Percentiles rank a stretch among this genome's conserved stretches.
Conservation (phyloP, 75 land plant genomes). For the Sequoia sempervirens region DNA sequence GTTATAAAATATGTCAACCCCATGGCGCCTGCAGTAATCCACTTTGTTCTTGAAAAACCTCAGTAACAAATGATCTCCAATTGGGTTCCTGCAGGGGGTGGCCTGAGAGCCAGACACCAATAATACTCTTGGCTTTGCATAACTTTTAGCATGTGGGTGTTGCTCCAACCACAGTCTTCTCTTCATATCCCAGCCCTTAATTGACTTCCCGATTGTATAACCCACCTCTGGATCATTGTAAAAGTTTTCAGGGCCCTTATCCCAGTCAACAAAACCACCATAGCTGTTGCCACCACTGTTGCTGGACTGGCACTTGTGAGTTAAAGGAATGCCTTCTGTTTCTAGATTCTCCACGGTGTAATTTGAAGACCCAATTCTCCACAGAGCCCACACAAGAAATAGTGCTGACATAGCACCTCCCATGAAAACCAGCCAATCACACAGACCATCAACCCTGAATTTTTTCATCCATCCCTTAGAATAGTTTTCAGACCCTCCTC, state of each 20-base stretch:
- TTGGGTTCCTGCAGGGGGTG: conserved; percentile 52
- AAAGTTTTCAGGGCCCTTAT: conserved; percentile 24
- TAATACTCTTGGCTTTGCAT: conserved; percentile 32
- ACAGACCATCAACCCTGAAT: neutral
- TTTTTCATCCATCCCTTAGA: neutral
- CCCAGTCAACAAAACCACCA: neutral
- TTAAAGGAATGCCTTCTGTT: no score
- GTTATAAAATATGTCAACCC: conserved; percentile 78
- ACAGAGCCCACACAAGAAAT: conserved; percentile 32
- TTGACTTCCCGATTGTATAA: conserved; percentile 28
- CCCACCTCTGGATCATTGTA: conserved; percentile 45
- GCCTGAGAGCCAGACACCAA: conserved; percentile 78
- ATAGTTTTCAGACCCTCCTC: neutral
- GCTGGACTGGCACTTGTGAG: neutral
- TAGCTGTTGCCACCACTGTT: neutral
- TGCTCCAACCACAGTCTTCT: conserved; percentile 45
- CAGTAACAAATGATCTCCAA: conserved; percentile 77
- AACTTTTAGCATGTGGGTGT: conserved; percentile 39
- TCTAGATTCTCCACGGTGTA: neutral
- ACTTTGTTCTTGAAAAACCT: conserved; percentile 87
- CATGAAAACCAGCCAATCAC: conserved; percentile 26
- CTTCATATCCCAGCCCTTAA: conserved; percentile 69
- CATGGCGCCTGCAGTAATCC: conserved; percentile 78
- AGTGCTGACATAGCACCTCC: conserved; percentile 36
- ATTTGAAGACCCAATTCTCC: conserved; percentile 7